Conservation (phyloP, 2,329 filamentous ascomycete genomes). For the Fusarium sp. region DNA sequence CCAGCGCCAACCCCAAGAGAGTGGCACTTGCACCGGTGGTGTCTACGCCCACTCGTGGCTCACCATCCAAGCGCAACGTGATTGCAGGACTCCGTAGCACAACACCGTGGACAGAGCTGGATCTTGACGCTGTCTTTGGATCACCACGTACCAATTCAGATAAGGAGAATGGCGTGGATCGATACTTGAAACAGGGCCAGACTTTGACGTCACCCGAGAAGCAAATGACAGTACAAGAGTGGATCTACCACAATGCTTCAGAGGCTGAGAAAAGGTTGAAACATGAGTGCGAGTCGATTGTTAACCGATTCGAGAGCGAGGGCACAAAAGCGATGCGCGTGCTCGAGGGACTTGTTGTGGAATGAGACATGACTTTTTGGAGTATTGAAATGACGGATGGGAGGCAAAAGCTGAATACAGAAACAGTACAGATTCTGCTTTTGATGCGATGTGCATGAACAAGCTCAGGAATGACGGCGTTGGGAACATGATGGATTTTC, state of each 20-base stretch:
- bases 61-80: slow-evolving; percentile 74
- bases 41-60: slow-evolving; percentile 65
- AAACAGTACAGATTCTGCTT: slow-evolving; percentile 16
- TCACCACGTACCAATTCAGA: slow-evolving; percentile 59
- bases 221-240: slow-evolving; percentile 93
- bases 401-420: slow-evolving; percentile 32
- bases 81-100: slow-evolving; percentile 70
- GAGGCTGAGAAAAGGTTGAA: slow-evolving; percentile 85
- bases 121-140: slow-evolving; percentile 81
- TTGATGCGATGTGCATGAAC: slow-evolving; percentile 38
- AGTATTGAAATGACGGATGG: slow-evolving; percentile 28
- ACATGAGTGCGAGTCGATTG: slow-evolving; percentile 85
- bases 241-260: slow-evolving; percentile 86
- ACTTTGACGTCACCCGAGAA: slow-evolving; percentile 83
- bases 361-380: slow-evolving; percentile 52
- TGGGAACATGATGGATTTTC: slow-evolving; percentile 38
- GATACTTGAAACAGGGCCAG: slow-evolving; percentile 68
- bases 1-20: slow-evolving; percentile 62
- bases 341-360: slow-evolving; percentile 79
- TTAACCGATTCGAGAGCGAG: slow-evolving; percentile 86
- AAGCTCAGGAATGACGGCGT: slow-evolving; percentile 44
- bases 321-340: slow-evolving; percentile 82
- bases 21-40: slow-evolving; percentile 63
- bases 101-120: slow-evolving; percentile 78
- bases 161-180: slow-evolving; percentile 67